Conservation (phyloP, 805 yeast genomes). For the Ogataea minuta region DNA sequence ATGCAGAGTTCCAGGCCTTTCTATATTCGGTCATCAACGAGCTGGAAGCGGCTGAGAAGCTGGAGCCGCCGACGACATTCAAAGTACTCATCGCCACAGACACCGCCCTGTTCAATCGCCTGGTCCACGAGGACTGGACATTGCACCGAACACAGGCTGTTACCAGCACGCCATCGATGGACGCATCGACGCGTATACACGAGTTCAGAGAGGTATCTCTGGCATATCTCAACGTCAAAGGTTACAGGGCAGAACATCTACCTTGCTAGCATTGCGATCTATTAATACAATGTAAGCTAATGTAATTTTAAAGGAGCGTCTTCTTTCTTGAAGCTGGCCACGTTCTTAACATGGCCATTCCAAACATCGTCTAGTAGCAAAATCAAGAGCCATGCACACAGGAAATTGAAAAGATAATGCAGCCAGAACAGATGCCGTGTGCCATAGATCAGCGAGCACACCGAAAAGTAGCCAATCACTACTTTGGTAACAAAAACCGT, state of each 20-base stretch:
- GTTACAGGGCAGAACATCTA: slow-evolving; percentile 23
- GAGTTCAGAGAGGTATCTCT: slow-evolving; percentile 26
- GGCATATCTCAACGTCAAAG: slow-evolving; percentile 28
- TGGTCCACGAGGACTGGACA: slow-evolving; percentile 27
- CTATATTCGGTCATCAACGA: slow-evolving; percentile 27
- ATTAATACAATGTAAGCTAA: slow-evolving; percentile 13
- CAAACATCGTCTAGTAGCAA: slow-evolving; percentile 27
- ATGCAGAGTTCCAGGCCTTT: slow-evolving; percentile 28
- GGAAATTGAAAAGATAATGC: slow-evolving; percentile 69
- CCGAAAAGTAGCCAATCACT: slow-evolving; percentile 49
- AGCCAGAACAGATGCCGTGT: slow-evolving; percentile 81
- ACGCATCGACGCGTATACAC: slow-evolving; percentile 17
- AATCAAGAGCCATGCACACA: slow-evolving; percentile 51
- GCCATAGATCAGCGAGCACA: slow-evolving; percentile 71
- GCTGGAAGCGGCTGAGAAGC: slow-evolving; percentile 16
- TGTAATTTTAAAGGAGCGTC: slow-evolving; percentile 23
- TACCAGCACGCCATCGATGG: slow-evolving; percentile 9
- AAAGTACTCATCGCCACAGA: slow-evolving; percentile 26
- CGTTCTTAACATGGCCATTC: slow-evolving; percentile 16
- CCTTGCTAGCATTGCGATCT: slow-evolving; percentile 7
- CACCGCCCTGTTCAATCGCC: slow-evolving; percentile 13
- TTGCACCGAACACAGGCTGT: slow-evolving; percentile 16
- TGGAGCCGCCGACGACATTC: slow-evolving; percentile 19
- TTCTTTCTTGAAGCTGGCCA: slow-evolving; percentile 17
- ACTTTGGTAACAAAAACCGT: slow-evolving; percentile 35